phyloP scores from a whole-genome alignment of 352 stramenopile species.

The Phytophthora idaei region DNA sequence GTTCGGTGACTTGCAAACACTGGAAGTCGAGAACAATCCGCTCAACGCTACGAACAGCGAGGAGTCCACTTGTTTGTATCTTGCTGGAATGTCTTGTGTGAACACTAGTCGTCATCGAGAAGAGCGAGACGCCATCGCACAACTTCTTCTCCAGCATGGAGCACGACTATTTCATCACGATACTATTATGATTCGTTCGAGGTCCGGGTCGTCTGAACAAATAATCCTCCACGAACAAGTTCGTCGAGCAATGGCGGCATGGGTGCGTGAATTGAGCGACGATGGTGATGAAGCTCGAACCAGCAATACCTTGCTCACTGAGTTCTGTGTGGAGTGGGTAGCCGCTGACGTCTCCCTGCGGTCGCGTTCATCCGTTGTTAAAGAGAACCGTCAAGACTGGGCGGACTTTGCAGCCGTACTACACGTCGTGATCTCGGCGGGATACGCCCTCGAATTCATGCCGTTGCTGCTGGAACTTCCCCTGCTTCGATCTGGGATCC shows the following conservation, averaged over 20 bases:
- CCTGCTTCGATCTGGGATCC: slow-evolving; percentile 5
- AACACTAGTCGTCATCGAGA: not conserved
- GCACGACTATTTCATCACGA: slow-evolving; percentile 19
- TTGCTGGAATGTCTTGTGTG: slow-evolving; percentile 1
- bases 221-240: slow-evolving; percentile 21
- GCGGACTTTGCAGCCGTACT: slow-evolving; percentile 5
- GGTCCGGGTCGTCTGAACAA: not conserved
- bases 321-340: slow-evolving; percentile 26
- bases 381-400: not conserved
- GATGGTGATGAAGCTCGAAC: not conserved
- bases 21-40: slow-evolving; percentile 11
- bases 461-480: slow-evolving; percentile 29
- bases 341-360: not conserved
- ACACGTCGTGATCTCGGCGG: slow-evolving; percentile 11
- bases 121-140: slow-evolving; percentile 14
- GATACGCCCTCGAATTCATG: slow-evolving; percentile 27
- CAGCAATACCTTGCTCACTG: slow-evolving; percentile 14
- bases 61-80: slow-evolving; percentile 6
- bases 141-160: slow-evolving; percentile 19
- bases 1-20: slow-evolving; percentile 14
- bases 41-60: slow-evolving; percentile 10
- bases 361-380: not conserved
- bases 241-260: slow-evolving; percentile 14
- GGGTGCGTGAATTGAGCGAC: slow-evolving; percentile 11
- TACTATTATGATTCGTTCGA: not conserved